Base-by-base conservation (phyloP, 768 basidiomycete species). In the Hypholoma fasciculare region DNA sequence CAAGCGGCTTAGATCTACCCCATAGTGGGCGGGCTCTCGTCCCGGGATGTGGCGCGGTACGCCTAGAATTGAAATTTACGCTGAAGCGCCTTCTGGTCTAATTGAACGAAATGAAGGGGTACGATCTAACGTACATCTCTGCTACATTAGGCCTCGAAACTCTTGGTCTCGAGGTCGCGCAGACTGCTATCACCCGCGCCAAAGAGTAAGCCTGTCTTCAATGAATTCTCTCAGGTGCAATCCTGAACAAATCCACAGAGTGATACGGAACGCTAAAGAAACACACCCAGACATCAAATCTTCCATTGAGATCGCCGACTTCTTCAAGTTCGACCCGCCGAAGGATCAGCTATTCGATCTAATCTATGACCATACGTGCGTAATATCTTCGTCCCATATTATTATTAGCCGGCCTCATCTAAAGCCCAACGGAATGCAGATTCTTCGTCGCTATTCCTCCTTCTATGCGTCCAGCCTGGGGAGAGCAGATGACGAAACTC, bases 381-480 rank as follows among this genome's bases (percentile, higher is more conserved):
- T 65, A 9, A 6, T 34, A 63, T 63, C 8, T 17, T 7, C 19
- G 48, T 43, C 55, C 38, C 34, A 26, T 34, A 30, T 27, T 14
- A 39, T 14, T 44, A 23, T 3, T 47, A 13, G n/a, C 26, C 34
- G 51, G 1, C 11, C 30, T 16, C 20, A 55, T 7, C 34, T 20
- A 20, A 8, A 40, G 8, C 44, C 12, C 9, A 9, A 34, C 30
- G 30, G 7, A 9, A 34, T 30, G 30, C 26, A 88, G 86, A 1
- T 89, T 90, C 73, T 90, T 92, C 68, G 86, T 86, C 43, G 89
- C 90, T 1, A 83, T 92, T 19, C 83, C 82, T 0, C 88, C 86
- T 0, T 57, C 70, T 2, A 73, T 68, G 38, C 78, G 89, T 11
- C 44, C 61, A 2, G 77, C 77, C 16, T 90, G 88, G 88, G 89